A percentile compares a stretch with the other conserved stretches of the same genome.
Conservation (phyloP, 768 basidiomycete species). For the Russula lepida region DNA sequence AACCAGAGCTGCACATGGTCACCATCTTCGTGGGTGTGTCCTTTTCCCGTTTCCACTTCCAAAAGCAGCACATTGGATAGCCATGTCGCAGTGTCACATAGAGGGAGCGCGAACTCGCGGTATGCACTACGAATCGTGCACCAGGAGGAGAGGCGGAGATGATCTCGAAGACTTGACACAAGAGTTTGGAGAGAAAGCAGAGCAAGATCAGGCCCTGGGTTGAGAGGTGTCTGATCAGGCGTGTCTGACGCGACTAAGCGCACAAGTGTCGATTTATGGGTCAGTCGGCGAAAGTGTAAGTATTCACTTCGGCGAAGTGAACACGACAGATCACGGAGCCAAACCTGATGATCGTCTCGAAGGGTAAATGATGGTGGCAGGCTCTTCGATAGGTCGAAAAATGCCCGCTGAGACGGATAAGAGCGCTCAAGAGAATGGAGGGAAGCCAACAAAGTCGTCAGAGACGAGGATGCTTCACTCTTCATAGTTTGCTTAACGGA, state of each 20-base stretch:
- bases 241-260: neutral
- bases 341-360: slow-evolving; percentile 32
- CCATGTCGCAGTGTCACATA: slow-evolving; percentile 10
- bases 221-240: neutral
- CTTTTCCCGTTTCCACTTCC: neutral
- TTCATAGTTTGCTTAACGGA: slow-evolving; percentile 23
- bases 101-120: slow-evolving; percentile 12
- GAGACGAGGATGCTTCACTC: slow-evolving; percentile 19
- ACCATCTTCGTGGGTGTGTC: neutral
- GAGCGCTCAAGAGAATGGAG: slow-evolving; percentile 47
- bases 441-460: slow-evolving; percentile 41
- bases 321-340: slow-evolving; percentile 46
- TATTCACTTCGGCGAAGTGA: slow-evolving; percentile 31
- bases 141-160: slow-evolving; percentile 14
- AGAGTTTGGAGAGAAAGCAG: slow-evolving; percentile 13
- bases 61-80: slow-evolving; percentile 12
- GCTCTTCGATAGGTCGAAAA: slow-evolving; percentile 37
- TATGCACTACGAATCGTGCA: slow-evolving; percentile 15
- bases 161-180: slow-evolving; percentile 2
- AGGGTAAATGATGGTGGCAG: slow-evolving; percentile 37
- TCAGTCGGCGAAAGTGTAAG: slow-evolving; percentile 5
- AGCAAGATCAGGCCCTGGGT: slow-evolving; percentile 1
- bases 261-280: neutral
- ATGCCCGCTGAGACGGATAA: slow-evolving; percentile 61
- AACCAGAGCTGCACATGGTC: slow-evolving; percentile 10